These are phyloP conservation scores for Tuber magnatum DNA, from an alignment of 495 filamentous ascomycete genomes.

Conservation along the genomic window DNA sequence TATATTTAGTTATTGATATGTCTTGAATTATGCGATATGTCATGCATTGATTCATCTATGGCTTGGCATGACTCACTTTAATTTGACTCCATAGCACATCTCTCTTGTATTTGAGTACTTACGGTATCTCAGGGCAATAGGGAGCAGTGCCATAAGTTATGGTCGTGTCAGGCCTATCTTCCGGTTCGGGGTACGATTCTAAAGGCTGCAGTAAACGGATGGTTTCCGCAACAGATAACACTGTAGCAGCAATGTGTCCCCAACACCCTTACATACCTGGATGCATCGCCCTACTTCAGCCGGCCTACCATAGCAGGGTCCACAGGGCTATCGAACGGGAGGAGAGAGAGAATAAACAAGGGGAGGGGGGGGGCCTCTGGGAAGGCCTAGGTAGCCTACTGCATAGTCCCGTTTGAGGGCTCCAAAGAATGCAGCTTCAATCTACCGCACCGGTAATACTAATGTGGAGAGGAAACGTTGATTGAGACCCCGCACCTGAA, in stretches of 20 bases:
- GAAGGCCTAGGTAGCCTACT: not conserved
- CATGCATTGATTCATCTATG: too few species aligned
- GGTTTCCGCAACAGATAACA: not conserved
- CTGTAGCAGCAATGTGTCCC: not conserved
- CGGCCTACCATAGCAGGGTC: not conserved
- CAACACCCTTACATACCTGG: not conserved
- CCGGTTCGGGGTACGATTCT: not conserved
- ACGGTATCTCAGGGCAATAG: too few species aligned
- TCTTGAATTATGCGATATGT: too few species aligned
- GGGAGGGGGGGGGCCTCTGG: not conserved
- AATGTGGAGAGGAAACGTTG: not conserved
- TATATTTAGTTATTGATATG: too few species aligned
- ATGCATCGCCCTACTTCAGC: not conserved
- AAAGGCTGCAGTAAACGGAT: not conserved
- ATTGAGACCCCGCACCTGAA: not conserved
- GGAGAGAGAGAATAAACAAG: not conserved
- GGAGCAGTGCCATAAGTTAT: too few species aligned
- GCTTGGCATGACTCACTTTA: too few species aligned
- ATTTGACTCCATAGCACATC: too few species aligned
- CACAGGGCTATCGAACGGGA: not conserved
- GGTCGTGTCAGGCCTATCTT: not conserved
- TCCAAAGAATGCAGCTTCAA: not conserved
- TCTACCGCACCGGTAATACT: not conserved
- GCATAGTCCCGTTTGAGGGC: not conserved
- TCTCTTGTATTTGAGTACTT: too few species aligned